These are phyloP conservation scores for Cercospora sesami DNA, from an alignment of 2,329 filamentous ascomycete genomes.

Conservation along the genomic window DNA sequence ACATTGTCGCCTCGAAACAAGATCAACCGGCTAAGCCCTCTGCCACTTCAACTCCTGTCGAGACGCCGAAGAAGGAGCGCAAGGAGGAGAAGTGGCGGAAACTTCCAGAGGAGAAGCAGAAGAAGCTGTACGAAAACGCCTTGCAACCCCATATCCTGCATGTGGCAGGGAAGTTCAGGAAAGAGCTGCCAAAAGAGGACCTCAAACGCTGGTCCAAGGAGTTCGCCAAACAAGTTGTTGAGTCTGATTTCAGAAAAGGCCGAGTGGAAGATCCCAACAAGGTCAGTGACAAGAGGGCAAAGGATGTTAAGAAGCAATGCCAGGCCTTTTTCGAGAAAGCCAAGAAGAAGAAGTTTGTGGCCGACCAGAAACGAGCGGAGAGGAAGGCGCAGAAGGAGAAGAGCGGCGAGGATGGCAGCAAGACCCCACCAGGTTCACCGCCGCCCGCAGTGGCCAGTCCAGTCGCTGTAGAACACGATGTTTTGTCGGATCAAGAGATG, in stretches of 20 bases:
- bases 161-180: slow-evolving; percentile 81
- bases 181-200: slow-evolving; percentile 81
- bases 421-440: slow-evolving; percentile 35
- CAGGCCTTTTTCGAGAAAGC: slow-evolving; percentile 86
- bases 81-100: slow-evolving; percentile 71
- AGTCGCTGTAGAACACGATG: slow-evolving; percentile 30
- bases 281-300: slow-evolving; percentile 74
- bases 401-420: slow-evolving; percentile 24
- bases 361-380: slow-evolving; percentile 65
- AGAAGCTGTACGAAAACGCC: slow-evolving; percentile 92
- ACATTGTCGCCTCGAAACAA: slow-evolving; percentile 64
- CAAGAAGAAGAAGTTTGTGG: slow-evolving; percentile 69
- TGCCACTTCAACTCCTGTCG: slow-evolving; percentile 66
- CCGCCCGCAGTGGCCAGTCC: slow-evolving; percentile 26
- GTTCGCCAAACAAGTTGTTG: slow-evolving; percentile 77
- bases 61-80: slow-evolving; percentile 53
- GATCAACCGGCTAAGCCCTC: slow-evolving; percentile 56
- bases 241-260: slow-evolving; percentile 86
- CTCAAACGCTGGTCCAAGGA: slow-evolving; percentile 66
- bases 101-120: slow-evolving; percentile 77
- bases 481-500: slow-evolving; percentile 34
- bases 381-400: slow-evolving; percentile 39
- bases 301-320: slow-evolving; percentile 79
- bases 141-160: slow-evolving; percentile 82
- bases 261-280: slow-evolving; percentile 80